Evolutionary conservation across 179 eudicot genomes (phyloP).

Genomic region (Dionaea muscipula): DNA sequence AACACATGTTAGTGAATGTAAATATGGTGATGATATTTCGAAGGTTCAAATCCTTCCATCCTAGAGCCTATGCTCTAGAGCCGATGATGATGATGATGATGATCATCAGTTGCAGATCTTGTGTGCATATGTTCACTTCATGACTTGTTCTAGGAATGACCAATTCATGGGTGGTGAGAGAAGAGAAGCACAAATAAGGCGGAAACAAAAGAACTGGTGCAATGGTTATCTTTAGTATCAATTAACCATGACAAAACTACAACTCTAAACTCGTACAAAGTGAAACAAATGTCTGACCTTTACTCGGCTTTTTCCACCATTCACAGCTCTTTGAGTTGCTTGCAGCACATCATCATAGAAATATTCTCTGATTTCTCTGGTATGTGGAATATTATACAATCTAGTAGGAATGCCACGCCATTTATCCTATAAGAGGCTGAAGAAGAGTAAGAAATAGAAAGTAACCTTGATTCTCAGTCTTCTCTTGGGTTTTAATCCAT

Average conservation of each 20-base stretch:
- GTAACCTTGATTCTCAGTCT: not conserved
- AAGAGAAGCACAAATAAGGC: not conserved
- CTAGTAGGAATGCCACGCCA: slow-evolving; percentile 98
- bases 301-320: slow-evolving; percentile 56
- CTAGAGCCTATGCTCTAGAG: too few relatives aligned
- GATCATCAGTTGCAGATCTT: too few relatives aligned
- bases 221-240: not conserved
- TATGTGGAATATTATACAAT: slow-evolving; percentile 91
- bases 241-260: not conserved
- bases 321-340: slow-evolving; percentile 76
- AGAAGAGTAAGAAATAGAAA: slow-evolving; percentile 15
- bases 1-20: too few relatives aligned
- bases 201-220: too few relatives aligned
- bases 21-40: too few relatives aligned
- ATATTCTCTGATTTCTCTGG: slow-evolving; percentile 87
- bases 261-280: not conserved
- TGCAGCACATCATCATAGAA: slow-evolving; percentile 84
- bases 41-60: too few relatives aligned
- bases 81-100: too few relatives aligned
- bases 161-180: too few relatives aligned
- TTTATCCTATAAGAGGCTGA: slow-evolving; percentile 36
- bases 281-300: slow-evolving; percentile 38
- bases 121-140: too few relatives aligned
- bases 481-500: not conserved
- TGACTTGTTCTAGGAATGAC: too few relatives aligned